phyloP scores from a whole-genome alignment of 169 alveolate species.

The Neospora caninum region DNA sequence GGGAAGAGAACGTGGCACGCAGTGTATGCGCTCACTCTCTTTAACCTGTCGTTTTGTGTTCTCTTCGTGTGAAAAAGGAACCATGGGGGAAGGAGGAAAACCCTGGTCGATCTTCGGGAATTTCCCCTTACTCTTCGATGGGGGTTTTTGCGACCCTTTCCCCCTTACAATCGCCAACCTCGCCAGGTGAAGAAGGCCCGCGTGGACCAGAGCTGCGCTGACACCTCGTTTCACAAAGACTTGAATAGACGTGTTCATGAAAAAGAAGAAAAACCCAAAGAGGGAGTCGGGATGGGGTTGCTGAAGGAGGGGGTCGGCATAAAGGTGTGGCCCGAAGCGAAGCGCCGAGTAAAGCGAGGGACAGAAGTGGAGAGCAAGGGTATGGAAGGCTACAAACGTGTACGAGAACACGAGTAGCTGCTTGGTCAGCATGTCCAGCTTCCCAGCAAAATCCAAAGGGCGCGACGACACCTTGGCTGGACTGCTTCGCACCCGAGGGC shows the following conservation, averaged over 20 bases:
- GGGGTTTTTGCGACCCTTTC: background rate
- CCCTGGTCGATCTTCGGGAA: too few relatives aligned
- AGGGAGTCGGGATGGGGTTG: constrained; percentile 29
- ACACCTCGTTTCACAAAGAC: constrained; percentile 51
- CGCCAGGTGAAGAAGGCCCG: constrained; percentile 38
- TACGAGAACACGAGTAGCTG: constrained; percentile 38
- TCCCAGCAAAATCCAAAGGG: constrained; percentile 32
- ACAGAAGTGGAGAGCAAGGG: constrained; percentile 24
- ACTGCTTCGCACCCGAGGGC: background rate
- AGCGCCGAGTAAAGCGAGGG: constrained; percentile 34
- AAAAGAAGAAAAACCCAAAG: constrained; percentile 43
- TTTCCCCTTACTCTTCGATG: background rate
- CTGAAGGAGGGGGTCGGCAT: constrained; percentile 32
- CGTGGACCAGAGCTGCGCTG: constrained; percentile 23
- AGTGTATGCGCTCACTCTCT: too few relatives aligned
- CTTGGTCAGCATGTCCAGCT: constrained; percentile 27
- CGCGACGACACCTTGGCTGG: background rate
- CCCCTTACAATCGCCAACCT: constrained; percentile 11
- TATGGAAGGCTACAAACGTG: constrained; percentile 29
- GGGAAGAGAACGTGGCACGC: too few relatives aligned
- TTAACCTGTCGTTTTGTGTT: too few relatives aligned
- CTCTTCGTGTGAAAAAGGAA: too few relatives aligned
- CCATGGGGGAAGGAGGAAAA: too few relatives aligned
- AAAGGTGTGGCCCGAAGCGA: background rate
- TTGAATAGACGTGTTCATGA: constrained; percentile 40